Evolutionary conservation across 176 grass and related monocot genomes (phyloP).

Genomic region (Puccinellia tenuiflora): DNA sequence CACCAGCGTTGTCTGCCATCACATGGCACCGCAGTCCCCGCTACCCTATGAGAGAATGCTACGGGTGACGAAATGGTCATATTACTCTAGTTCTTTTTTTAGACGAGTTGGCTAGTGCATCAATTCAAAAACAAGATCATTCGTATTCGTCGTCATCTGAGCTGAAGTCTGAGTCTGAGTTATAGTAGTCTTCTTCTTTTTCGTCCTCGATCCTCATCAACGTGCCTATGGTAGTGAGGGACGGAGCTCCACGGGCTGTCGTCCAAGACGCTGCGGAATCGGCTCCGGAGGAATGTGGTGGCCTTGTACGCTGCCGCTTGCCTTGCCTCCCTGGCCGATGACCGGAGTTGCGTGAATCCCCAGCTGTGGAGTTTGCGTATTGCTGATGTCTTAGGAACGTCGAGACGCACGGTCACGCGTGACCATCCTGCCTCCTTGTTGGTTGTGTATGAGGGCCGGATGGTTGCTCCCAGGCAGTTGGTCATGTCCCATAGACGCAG

Average conservation of each 20-base stretch:
- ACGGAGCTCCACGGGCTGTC: not conserved
- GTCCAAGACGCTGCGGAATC: not conserved
- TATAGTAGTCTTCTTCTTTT: not conserved
- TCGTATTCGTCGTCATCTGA: too few species aligned
- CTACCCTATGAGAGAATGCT: too few species aligned
- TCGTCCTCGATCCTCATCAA: not conserved
- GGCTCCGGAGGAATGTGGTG: not conserved
- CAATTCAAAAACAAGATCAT: too few species aligned
- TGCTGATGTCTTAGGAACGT: not conserved
- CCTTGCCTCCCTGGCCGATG: not conserved
- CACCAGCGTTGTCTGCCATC: too few species aligned
- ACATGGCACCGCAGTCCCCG: too few species aligned
- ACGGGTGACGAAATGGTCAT: too few species aligned
- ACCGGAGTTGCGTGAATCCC: not conserved
- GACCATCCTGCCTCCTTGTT: too few species aligned
- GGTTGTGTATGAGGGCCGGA: not conserved
- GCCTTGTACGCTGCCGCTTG: not conserved
- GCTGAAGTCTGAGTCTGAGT: not conserved
- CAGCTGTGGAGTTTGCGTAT: fast-evolving
- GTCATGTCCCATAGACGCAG: not conserved
- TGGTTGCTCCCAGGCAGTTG: not conserved
- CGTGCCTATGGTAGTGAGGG: too few species aligned
- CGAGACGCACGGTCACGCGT: not conserved
- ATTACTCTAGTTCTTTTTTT: too few species aligned
- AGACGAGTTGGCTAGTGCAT: too few species aligned